phyloP scores from a whole-genome alignment of 306 rosid species.

The Trifolium dubium region DNA sequence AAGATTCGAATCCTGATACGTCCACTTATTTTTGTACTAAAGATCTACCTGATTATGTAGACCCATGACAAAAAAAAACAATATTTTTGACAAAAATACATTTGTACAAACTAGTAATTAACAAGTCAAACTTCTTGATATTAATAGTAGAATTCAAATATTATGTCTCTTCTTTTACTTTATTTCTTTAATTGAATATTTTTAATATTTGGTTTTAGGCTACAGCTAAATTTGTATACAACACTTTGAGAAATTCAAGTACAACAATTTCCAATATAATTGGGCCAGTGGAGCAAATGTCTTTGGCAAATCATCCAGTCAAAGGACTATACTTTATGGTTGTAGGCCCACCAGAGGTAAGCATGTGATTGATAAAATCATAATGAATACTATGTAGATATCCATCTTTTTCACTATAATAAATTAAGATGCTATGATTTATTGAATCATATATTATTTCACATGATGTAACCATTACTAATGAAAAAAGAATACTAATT shows the following conservation, averaged over 20 bases:
- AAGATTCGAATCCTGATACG: too few species aligned
- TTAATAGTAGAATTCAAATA: too few species aligned
- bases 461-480: too few species aligned
- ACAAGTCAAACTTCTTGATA: too few species aligned
- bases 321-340: slow-evolving; percentile 53
- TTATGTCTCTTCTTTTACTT: not conserved
- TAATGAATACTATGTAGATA: too few species aligned
- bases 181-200: not conserved
- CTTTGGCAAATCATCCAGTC: slow-evolving; percentile 46
- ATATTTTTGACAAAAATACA: not conserved
- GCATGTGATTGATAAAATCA: slow-evolving; percentile 13
- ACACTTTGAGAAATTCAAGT: slow-evolving; percentile 51
- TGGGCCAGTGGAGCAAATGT: slow-evolving; percentile 58
- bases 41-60: too few species aligned
- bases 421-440: too few species aligned
- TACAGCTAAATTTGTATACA: slow-evolving; percentile 43
- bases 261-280: slow-evolving; percentile 49
- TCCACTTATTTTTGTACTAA: too few species aligned
- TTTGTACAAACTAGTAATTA: not conserved
- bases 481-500: too few species aligned
- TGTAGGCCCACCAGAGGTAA: slow-evolving; percentile 58
- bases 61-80: too few species aligned
- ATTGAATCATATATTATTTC: too few species aligned
- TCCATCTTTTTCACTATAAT: too few species aligned
- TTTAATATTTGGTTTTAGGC: slow-evolving; percentile 37